Base-by-base conservation (phyloP, 768 basidiomycete genomes). In the Phlebiopsis flavidoalba region DNA sequence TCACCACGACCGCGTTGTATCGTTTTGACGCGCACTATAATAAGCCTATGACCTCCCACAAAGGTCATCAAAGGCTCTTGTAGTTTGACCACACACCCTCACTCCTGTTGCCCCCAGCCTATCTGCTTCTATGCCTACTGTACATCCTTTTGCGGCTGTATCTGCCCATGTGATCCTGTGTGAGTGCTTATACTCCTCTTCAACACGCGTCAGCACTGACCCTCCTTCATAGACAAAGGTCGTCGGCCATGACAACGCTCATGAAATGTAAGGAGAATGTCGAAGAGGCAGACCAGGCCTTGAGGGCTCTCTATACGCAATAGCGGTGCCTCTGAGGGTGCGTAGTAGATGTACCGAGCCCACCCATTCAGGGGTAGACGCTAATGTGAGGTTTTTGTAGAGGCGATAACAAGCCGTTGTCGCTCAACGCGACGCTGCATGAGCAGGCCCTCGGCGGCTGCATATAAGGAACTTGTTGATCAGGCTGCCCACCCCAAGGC, bases 251-350 rank as follows among this genome's bases (percentile, higher is more conserved):
- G 54, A 22, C 35, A 7, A 37, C 22, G 15, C 35, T 55, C n/a
- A 36, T 37, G 21, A 26, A 43, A 8, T 21, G 35, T 10, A 35
- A 55, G 54, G 21, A 43, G 37, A 37, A 35, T 8, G 54, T 55
- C 4, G 19, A 55, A 22, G 40, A 55, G 6, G 54, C 54, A 17
- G 54, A 55, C 24, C n/a, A 55, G 21, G 54, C 37, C 22, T 37
- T 55, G n/a, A 36, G 24, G 35, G 37, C 22, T n/a, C n/a, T n/a
- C n/a, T 37, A 45, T 55, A 12, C 54, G 54, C 36, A 55, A 55
- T 21, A 55, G 54, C 40, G 54, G 54, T 22, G 54, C 54, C 40
- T 55, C 54, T 17, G 54, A 55, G 43, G 54, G 54, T 55, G 12
- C 40, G 17, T 21, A 14, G 10, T 26, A n/a, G 15, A 14, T 8